Evolutionary conservation across 176 grass and related monocot genomes (phyloP).

Genomic region (Phyllostachys edulis): DNA sequence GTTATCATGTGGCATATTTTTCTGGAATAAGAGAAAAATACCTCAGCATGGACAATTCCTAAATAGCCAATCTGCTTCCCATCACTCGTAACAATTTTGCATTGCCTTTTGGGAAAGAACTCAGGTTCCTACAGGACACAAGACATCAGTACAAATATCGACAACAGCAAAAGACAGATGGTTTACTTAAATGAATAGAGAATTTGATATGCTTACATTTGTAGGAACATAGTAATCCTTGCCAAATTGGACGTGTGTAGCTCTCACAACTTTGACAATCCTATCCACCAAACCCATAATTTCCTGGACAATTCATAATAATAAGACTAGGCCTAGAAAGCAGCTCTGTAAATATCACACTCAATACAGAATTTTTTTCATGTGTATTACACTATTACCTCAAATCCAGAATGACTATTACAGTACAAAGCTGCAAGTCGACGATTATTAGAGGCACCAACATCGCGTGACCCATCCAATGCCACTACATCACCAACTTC

Average conservation of each 20-base stretch:
- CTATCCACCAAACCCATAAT: conserved; percentile 93
- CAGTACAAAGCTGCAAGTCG: conserved; percentile 88
- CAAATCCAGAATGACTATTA: conserved; percentile 82
- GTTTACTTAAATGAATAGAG: not conserved
- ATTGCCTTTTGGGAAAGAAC: conserved; percentile 89
- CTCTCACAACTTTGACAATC: conserved; percentile 75
- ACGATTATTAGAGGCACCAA: conserved; percentile 87
- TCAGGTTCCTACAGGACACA: conserved; percentile 64
- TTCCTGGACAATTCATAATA: conserved; percentile 55
- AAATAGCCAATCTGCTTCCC: conserved; percentile 81
- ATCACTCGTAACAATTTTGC: conserved; percentile 59
- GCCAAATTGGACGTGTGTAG: conserved; percentile 47
- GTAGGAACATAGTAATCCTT: conserved; percentile 63
- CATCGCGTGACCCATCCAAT: conserved; percentile 57
- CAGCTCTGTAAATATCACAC: conserved; percentile 18
- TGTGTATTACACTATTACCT: conserved; percentile 44
- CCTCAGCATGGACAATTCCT: conserved; percentile 85
- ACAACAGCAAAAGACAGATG: conserved; percentile 16
- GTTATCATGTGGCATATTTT: not conserved
- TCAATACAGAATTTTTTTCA: not conserved
- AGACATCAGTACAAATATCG: conserved; percentile 25
- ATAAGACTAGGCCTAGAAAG: conserved; percentile 10
- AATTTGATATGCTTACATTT: conserved; percentile 51
- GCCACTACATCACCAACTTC: conserved; percentile 84
- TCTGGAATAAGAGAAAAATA: conserved; percentile 27